Percentiles rank a stretch among this genome's conserved stretches.
Evolutionary conservation across 257 asterid genomes (phyloP).

Genomic region (Lycium ferocissimum): DNA sequence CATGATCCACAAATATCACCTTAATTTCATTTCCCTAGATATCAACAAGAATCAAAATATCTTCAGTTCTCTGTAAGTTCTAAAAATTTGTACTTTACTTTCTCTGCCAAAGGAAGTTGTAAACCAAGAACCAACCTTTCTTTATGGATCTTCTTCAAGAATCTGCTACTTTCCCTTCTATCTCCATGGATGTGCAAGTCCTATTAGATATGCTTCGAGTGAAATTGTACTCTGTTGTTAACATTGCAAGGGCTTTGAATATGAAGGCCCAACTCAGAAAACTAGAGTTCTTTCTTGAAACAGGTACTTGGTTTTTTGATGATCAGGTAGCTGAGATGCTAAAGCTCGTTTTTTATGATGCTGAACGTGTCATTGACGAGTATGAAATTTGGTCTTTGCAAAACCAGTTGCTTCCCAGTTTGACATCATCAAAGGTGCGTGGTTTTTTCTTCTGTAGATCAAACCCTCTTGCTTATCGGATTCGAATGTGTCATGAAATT

Average conservation of each 20-base stretch:
- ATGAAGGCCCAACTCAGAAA: background rate
- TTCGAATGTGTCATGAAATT: background rate
- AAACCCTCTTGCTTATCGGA: background rate
- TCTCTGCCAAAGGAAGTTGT: background rate
- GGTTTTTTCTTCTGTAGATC: conserved; percentile 5
- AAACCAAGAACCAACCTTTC: background rate
- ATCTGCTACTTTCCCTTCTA: background rate
- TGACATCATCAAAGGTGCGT: background rate
- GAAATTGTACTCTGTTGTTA: background rate
- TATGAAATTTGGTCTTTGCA: background rate
- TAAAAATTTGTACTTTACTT: background rate
- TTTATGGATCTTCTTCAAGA: background rate
- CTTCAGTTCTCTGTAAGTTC: background rate
- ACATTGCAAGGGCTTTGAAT: background rate
- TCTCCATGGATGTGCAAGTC: background rate
- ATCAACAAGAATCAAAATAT: background rate
- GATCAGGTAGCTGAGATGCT: background rate
- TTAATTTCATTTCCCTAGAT: background rate
- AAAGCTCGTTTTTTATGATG: background rate
- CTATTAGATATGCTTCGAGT: background rate
- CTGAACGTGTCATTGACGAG: background rate
- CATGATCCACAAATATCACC: background rate
- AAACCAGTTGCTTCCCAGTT: no score
- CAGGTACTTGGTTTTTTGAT: background rate
- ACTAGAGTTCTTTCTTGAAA: background rate